Percentiles rank a stretch among this genome's conserved stretches.
These are phyloP conservation scores for Cordia subcordata DNA, from an alignment of 257 asterid genomes.

Conservation along the genomic window DNA sequence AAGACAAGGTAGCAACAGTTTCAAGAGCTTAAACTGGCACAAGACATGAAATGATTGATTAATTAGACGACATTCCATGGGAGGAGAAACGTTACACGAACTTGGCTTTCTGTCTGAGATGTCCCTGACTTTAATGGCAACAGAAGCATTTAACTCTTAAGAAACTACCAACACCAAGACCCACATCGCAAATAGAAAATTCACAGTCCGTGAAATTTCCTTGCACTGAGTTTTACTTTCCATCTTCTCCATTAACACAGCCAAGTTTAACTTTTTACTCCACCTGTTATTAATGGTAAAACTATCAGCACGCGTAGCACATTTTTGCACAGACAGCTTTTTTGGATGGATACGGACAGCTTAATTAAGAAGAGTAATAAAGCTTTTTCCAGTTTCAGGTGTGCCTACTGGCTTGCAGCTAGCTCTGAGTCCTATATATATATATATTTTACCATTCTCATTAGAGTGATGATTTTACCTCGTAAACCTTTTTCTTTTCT, in stretches of 20 bases:
- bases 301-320: too few species aligned
- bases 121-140: conserved; percentile 30
- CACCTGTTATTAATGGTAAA: too few species aligned
- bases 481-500: not conserved
- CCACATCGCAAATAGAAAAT: not conserved
- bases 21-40: conserved; percentile 19
- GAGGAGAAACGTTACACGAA: conserved; percentile 38
- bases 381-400: conserved; percentile 11
- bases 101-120: conserved; percentile 21
- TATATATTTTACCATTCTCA: too few species aligned
- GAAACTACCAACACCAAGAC: too few species aligned
- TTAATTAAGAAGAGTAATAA: not conserved
- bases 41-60: conserved; percentile 16
- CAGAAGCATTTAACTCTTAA: conserved; percentile 15
- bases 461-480: too few species aligned
- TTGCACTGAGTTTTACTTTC: too few species aligned
- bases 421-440: too few species aligned
- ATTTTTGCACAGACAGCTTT: not conserved
- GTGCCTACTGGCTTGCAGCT: conserved; percentile 2
- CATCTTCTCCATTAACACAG: too few species aligned
- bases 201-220: not conserved
- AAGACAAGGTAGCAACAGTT: conserved; percentile 20
- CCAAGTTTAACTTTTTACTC: too few species aligned
- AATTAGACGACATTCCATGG: conserved; percentile 37
- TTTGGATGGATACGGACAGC: too few species aligned